Evolutionary conservation across 805 yeast genomes (phyloP).

Genomic region (Scheffersomyces ergatensis): DNA sequence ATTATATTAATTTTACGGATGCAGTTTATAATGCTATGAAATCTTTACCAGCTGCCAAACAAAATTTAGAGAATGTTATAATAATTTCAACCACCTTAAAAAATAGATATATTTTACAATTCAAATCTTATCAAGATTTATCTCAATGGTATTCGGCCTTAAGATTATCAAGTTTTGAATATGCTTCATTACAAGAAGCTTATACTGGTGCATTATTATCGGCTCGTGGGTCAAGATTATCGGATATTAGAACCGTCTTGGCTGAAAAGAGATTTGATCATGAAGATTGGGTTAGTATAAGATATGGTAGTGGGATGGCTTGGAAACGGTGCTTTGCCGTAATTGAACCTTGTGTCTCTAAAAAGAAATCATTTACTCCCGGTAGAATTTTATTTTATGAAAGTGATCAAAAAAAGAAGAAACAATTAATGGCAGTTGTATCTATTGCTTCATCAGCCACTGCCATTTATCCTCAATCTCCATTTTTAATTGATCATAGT

Average conservation of each 20-base stretch:
- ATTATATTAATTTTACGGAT: constrained; percentile 88
- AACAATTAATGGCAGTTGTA: constrained; percentile 75
- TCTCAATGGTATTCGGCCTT: constrained; percentile 81
- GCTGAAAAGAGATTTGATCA: constrained; percentile 83
- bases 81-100: constrained; percentile 91
- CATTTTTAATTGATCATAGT: constrained; percentile 75
- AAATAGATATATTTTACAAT: constrained; percentile 82
- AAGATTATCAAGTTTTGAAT: constrained; percentile 77
- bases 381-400: constrained; percentile 83
- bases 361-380: constrained; percentile 42
- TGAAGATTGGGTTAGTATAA: constrained; percentile 92
- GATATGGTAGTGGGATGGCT: constrained; percentile 97
- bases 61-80: constrained; percentile 69
- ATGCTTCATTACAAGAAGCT: constrained; percentile 84
- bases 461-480: constrained; percentile 91
- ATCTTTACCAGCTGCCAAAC: constrained; percentile 60
- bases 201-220: constrained; percentile 93
- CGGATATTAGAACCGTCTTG: constrained; percentile 82
- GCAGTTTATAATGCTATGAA: constrained; percentile 76
- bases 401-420: constrained; percentile 71
- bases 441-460: constrained; percentile 67
- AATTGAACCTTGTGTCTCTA: constrained; percentile 64
- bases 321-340: constrained; percentile 95
- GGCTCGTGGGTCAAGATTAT: constrained; percentile 83
- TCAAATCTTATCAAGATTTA: constrained; percentile 61